Evolutionary conservation across 805 yeast genomes (phyloP), one percentile per base, ranked within the genome.

Genomic region (Ascoidea asiatica): DNA sequence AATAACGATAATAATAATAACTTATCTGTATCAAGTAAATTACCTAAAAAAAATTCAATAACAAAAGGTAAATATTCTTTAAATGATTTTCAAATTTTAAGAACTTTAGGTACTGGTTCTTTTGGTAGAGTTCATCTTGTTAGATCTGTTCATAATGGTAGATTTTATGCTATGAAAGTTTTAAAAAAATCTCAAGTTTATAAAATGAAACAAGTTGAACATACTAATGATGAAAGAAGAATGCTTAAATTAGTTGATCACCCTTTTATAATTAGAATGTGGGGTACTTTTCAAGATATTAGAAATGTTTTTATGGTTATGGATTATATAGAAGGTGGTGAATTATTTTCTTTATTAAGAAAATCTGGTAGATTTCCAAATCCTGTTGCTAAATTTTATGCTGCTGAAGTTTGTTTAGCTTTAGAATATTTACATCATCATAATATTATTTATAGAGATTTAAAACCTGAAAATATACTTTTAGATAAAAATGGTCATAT

Each of bases 321-420:
- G 97, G 97, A 89, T 61, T 89, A 86, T 62, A 81, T 88, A 50
- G 97, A 89, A 66, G 97, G 97, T 52, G 97, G 97, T 45, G 97
- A 89, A 65, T 70, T 89, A 44, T 89, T 89, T 57, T 77, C 90
- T 2, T 66, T 89, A 51, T 69, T 89, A 53, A 71, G 97, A 52
- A 88, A 86, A 61, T 81, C 94, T 8, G 94, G 86, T 56, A 70
- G 95, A 52, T 89, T 89, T 61, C 97, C 97, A 8, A 85, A 83
- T 57, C 96, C 95, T 21, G 97, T 89, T 43, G 96, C 96, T 40
- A 89, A 89, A 66, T 89, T 89, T 62, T 89, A 89, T 62, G 95
- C 95, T 2, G 95, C 95, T 1, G 97, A 88, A 62, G 95, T 89
- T 18, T 59, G 67, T 23, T 62, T 89, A 48, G 95, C 95, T 1